A percentile compares a stretch with the other conserved stretches of the same genome.
Conservation (phyloP, 805 yeast species). For the Kuraishia capsulata region DNA sequence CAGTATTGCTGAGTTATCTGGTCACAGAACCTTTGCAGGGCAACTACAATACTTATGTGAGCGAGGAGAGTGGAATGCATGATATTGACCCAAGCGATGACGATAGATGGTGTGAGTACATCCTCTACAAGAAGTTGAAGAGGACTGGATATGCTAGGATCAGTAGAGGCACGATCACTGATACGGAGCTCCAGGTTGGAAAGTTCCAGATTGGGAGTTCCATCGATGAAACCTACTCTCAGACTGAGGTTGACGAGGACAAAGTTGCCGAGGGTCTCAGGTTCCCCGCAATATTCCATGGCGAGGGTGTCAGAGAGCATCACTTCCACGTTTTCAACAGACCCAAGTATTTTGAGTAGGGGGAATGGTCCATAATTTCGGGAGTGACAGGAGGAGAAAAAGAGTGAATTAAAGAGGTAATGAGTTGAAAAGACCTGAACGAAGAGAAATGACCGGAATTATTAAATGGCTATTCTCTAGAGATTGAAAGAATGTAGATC, state of each 20-base stretch:
- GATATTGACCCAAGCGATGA: constrained; percentile 91
- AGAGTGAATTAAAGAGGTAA: constrained; percentile 1
- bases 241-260: constrained; percentile 45
- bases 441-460: too few relatives aligned
- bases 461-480: too few relatives aligned
- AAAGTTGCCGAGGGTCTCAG: constrained; percentile 52
- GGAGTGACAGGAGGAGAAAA: constrained; percentile 1
- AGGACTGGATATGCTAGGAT: constrained; percentile 93
- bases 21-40: constrained; percentile 85
- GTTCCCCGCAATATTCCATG: constrained; percentile 74
- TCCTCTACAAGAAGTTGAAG: constrained; percentile 75
- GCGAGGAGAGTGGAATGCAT: constrained; percentile 75
- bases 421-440: too few relatives aligned
- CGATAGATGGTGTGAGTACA: constrained; percentile 99
- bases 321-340: constrained; percentile 90
- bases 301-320: constrained; percentile 92
- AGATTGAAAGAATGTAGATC: too few relatives aligned
- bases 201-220: constrained; percentile 53
- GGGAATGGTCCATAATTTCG: neutral
- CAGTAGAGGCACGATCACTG: constrained; percentile 88
- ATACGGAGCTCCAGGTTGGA: constrained; percentile 93
- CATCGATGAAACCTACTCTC: constrained; percentile 20
- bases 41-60: constrained; percentile 85
- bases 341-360: constrained; percentile 64
- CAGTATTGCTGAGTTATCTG: constrained; percentile 78